phyloP scores from a whole-genome alignment of 2,329 filamentous ascomycete species.

The Exserohilum turcica region DNA sequence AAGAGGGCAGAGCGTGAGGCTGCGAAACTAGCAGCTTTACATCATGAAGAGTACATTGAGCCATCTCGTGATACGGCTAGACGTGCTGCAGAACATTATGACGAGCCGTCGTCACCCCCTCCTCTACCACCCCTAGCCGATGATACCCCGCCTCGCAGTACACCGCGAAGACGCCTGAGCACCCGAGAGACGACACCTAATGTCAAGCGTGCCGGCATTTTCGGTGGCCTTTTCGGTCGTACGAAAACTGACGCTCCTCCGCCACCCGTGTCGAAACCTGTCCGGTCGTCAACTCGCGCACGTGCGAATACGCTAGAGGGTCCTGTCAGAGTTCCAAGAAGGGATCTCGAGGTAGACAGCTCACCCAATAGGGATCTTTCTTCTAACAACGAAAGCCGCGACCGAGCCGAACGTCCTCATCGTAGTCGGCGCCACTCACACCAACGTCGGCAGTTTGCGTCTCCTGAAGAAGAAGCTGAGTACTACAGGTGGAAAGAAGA shows the following conservation, averaged over 20 bases:
- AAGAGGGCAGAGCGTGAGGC: slow-evolving; percentile 36
- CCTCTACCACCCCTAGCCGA: slow-evolving; percentile 23
- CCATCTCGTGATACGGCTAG: slow-evolving; percentile 34
- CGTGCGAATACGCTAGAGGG: slow-evolving; percentile 33
- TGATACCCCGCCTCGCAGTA: slow-evolving; percentile 27
- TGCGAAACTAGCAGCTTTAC: slow-evolving; percentile 23
- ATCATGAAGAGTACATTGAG: slow-evolving; percentile 18
- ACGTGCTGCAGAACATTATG: slow-evolving; percentile 24
- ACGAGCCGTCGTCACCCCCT: slow-evolving; percentile 13
- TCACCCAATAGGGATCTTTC: slow-evolving; percentile 39
- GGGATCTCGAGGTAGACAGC: slow-evolving; percentile 29
- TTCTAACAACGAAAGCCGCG: slow-evolving; percentile 40
- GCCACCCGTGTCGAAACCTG: slow-evolving; percentile 29
- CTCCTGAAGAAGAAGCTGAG: slow-evolving; percentile 40
- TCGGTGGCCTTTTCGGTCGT: slow-evolving; percentile 42
- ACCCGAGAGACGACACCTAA: slow-evolving; percentile 35
- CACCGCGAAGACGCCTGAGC: slow-evolving; percentile 32
- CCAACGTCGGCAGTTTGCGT: slow-evolving; percentile 32
- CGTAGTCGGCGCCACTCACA: slow-evolving; percentile 40
- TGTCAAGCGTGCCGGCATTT: slow-evolving; percentile 35
- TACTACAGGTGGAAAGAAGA: slow-evolving; percentile 41
- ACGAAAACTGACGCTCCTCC: slow-evolving; percentile 38
- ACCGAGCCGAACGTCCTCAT: slow-evolving; percentile 36
- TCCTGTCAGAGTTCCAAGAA: slow-evolving; percentile 20
- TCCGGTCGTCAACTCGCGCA: slow-evolving; percentile 30